Base-by-base conservation (phyloP, 805 yeast species). In the Saccharomyces mikatae region DNA sequence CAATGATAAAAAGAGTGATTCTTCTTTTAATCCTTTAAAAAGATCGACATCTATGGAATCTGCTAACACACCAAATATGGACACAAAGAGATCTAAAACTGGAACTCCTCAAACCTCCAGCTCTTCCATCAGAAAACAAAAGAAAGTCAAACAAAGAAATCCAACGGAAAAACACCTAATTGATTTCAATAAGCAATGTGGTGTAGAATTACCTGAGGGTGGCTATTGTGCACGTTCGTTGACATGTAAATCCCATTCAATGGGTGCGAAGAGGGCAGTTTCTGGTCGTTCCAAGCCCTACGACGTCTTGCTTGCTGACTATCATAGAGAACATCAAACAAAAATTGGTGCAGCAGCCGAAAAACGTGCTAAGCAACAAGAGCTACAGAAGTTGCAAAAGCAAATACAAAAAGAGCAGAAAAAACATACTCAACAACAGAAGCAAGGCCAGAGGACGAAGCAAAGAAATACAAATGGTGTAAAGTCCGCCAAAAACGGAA, bases 221-320 rank as follows among this genome's bases (percentile, higher is more conserved):
- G 96, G 95, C 0, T 86, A 83, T 61, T 94, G 99, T 76, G 97
- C 97, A 4, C 79, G 99, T 51, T 90, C 97, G 0, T 76, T 94
- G 56, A 94, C 99, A 0, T 94, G 99, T 77, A 94, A 94, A 68
- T 90, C 97, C 0, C 99, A 94, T 71, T 89, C 98, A 1, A 91
- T 94, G 97, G 97, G 97, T 32, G 96, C 97, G 28, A 94, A 94
- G 65, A 80, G 99, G 62, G 91, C 96, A 0, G 99, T 94, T 22
- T 83, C 82, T 17, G 99, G 99, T 10, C 79, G 99, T 62, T 84
- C 96, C 36, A 91, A 94, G 6, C 90, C 97, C 0, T 94, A 90
- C 71, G 99, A 94, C 69, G 83, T 82, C 29, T 74, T 94, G 52
- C 75, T 94, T 54, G 89, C 91, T 22, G 91, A 89, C 17, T 91